Evolutionary conservation across 2,329 filamentous ascomycete genomes (phyloP).

Genomic region (Pseudogymnoascus sp.): DNA sequence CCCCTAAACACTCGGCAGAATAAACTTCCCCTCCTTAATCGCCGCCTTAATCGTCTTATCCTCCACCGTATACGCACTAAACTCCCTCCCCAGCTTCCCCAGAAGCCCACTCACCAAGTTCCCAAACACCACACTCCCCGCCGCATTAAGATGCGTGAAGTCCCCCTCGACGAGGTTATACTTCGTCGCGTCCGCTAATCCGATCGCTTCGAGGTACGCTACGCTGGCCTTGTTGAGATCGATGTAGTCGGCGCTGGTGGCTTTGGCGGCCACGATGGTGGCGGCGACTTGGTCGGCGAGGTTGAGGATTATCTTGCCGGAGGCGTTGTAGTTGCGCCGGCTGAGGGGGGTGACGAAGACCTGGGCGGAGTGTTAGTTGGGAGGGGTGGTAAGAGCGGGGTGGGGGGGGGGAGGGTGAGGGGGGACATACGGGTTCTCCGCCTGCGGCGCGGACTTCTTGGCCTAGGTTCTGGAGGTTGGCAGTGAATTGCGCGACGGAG

Average conservation of each 20-base stretch:
- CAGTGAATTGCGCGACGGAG: conserved; percentile 30
- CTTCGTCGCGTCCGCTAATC: conserved; percentile 28
- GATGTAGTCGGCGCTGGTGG: conserved; percentile 26
- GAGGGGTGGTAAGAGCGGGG: not conserved
- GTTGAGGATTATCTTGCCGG: conserved; percentile 30
- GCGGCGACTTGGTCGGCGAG: conserved; percentile 31
- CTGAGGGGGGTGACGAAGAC: conserved; percentile 38
- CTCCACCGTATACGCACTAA: not conserved
- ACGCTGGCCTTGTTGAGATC: conserved; percentile 35
- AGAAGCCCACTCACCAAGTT: conserved; percentile 30
- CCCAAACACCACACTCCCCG: conserved; percentile 36
- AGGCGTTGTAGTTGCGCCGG: conserved; percentile 32
- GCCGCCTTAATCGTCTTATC: conserved; percentile 14
- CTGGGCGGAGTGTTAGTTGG: not conserved
- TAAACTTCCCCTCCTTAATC: conserved; percentile 13
- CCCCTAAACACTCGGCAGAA: conserved; percentile 9
- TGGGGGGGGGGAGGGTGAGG: not conserved
- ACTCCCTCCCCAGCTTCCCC: not conserved
- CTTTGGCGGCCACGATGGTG: conserved; percentile 32
- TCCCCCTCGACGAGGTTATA: conserved; percentile 37
- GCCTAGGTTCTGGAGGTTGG: conserved; percentile 34
- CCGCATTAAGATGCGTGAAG: conserved; percentile 35
- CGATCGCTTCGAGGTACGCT: conserved; percentile 36
- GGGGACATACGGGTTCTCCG: conserved; percentile 21
- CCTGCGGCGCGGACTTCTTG: conserved; percentile 25